Evolutionary conservation across 306 rosid species (phyloP), one percentile per base, ranked within the genome.

Genomic region (Trifolium pratense): DNA sequence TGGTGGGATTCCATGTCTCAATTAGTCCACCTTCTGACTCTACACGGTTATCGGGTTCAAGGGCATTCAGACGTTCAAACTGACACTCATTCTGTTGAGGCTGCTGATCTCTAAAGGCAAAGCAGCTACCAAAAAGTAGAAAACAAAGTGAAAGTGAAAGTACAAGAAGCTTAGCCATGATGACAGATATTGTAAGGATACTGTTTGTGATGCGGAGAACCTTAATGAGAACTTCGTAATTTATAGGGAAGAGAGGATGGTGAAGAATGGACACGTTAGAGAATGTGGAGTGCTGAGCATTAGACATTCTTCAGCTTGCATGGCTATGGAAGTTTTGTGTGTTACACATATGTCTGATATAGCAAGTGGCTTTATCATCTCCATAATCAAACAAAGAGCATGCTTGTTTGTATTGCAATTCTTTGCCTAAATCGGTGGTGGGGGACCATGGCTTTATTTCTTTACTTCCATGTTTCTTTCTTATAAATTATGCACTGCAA

Each of bases 281-380:
- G 66, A 31, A 13, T 2, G 13, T 72, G 46, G 0, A 60, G 21
- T 25, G 39, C 8, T 70, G 79, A 83, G 70, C 11, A 23, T 64
- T 46, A 15, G 86, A 81, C 93, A 84, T 43, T 84, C 82, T 84
- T 82, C 89, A 66, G 25, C 73, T 39, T 82, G 92, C 87, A 86
- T 84, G 88, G 58, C 40, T 58, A 39, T 59, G 25, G 17, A 32
- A 13, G 31, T 43, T 29, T 74, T 26, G 0, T 56, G 72, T 17
- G 12, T 78, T 80, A 82, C 90, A 86, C 85, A 75, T 88, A 21
- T 4, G 34, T 45, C 14, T 71, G 46, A 42, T 26, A 9, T 21
- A 61, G 77, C 61, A 80, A 36, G 70, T 82, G 88, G 77, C 86
- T 76, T 66, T 49, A 2, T 6, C 29, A 15, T 71, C 53, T 25